Evolutionary conservation across 140 eudicot species (phyloP).

Genomic region (Artemisia princeps): DNA sequence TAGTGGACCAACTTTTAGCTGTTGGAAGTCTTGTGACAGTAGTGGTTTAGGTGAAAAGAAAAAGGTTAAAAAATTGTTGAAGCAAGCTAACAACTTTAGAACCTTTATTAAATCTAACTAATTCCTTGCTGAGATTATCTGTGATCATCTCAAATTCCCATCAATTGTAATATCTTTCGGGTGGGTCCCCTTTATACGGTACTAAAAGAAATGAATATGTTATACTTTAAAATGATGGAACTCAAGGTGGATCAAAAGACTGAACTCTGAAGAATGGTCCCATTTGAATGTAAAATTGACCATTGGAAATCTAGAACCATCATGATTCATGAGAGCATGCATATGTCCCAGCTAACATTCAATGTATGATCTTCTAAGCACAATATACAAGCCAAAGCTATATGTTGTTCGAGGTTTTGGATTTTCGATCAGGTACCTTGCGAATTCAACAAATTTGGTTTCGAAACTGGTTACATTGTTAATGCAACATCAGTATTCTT

Average conservation of each 20-base stretch:
- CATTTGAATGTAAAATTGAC: slow-evolving; percentile 21
- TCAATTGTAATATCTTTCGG: not conserved
- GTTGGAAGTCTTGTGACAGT: slow-evolving; percentile 16
- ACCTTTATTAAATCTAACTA: slow-evolving; percentile 18
- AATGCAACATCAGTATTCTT: too few relatives aligned
- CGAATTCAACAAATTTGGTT: not conserved
- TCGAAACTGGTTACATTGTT: too few relatives aligned
- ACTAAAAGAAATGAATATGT: not conserved
- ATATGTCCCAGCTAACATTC: slow-evolving; percentile 17
- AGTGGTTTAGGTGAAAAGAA: slow-evolving; percentile 40
- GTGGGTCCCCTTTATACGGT: slow-evolving; percentile 8
- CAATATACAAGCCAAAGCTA: slow-evolving; percentile 8
- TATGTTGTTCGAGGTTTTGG: not conserved
- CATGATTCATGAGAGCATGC: slow-evolving; percentile 35
- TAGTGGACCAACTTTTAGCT: slow-evolving; percentile 30
- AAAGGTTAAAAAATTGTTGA: slow-evolving; percentile 25
- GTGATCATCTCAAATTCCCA: not conserved
- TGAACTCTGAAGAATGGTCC: slow-evolving; percentile 16
- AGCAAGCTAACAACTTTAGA: slow-evolving; percentile 26
- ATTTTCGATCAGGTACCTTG: not conserved
- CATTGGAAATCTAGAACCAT: slow-evolving; percentile 21
- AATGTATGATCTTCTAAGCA: slow-evolving; percentile 2
- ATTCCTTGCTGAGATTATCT: slow-evolving; percentile 23
- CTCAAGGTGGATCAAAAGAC: slow-evolving; percentile 21
- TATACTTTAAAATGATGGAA: slow-evolving; percentile 2